Base-by-base conservation (phyloP, 495 filamentous ascomycete species). In the Beverwykella pulmonaria region DNA sequence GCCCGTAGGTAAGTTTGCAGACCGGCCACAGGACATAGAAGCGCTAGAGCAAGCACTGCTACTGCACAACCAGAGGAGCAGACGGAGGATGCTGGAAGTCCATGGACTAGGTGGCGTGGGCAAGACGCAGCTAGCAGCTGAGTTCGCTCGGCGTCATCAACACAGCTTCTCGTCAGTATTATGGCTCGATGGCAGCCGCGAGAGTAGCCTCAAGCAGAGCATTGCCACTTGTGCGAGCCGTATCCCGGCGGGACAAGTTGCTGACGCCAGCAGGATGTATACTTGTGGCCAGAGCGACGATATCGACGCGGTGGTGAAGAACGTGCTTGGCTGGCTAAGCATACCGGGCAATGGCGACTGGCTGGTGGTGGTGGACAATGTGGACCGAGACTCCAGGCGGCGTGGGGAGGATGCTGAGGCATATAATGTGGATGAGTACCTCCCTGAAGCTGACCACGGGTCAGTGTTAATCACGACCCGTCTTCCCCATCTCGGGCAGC, bases 391-490 rank as follows among this genome's bases (percentile, higher is more conserved):
- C 59, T 30, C 2, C 44, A 4, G 30, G 12, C 23, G 32, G 17
- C 23, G 48, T 22, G 48, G 52, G 52, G 47, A 50, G 17, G 58
- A 71, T 34, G 63, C 63, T 25, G 27, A 73, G 50, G 69, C 63
- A 29, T 66, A 73, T 46, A 66, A 81, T 62, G 74, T 81, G 53
- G 50, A 63, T n/a, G 55, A 47, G 22, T 79, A 73, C 55, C 64
- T 81, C 30, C 75, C 77, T 14, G 56, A 74, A 10, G 41, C 61
- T 27, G 58, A 73, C 50, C 75, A 80, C 58, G 77, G 76, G 7
- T 74, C 71, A 12, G 67, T 81, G 47, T 57, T 81, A 12, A 73
- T 80, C 19, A 80, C 78, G 52, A 80, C 77, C 4, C 73, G 76
- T 39, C 77, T 73, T 39, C 63, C 71, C 4, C 54, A 64, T 25